Base-by-base conservation (phyloP, 2,329 filamentous ascomycete genomes). In the Chrysoporthe cubensis region DNA sequence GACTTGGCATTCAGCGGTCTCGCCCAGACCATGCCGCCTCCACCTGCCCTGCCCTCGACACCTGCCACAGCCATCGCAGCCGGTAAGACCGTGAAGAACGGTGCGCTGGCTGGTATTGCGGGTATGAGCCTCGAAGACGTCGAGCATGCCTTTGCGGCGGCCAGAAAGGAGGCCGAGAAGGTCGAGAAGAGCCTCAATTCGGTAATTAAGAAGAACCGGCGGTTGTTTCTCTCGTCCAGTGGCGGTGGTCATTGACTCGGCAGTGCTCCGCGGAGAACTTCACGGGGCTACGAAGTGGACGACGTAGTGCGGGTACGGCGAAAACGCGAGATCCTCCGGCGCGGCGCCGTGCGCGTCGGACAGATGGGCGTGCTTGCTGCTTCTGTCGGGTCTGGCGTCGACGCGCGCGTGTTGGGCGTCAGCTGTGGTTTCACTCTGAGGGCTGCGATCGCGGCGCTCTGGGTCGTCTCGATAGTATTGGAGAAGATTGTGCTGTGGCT, bases 91-190 rank as follows among this genome's bases (percentile, higher is more conserved):
- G 70, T 65, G 56, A 70, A 74, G 54, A 71, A 72, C 64, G 72
- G 71, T 48, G 76, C 79, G n/a, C 80, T 82, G 63, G 80, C 78
- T 46, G 83, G 81, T 67, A 85, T 87, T 70, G 83, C 84, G 5
- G 78, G 88, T 8, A 85, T 91, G 82, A 87, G 81, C 60, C 82
- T 90, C 2, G 85, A 89, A 70, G 90, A 91, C 68, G 85, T 88
- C 1, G 89, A 91, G 78, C 80, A 79, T 66, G 85, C 85, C 58
- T 79, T 87, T 56, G 72, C 76, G 32, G 76, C 82, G 48, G 84
- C 86, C 40, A 81, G 83, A 62, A 87, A 85, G 74, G 88, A 91
- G 75, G 85, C 85, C 7, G 88, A 90, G 71, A 85, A 82, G 73
- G 75, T 89, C 42, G 88, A 90, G 78, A 90, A 88, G 80, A 85